Conservation (phyloP, 1,284 basidiomycete species). For the Sphagnurus paluster region DNA sequence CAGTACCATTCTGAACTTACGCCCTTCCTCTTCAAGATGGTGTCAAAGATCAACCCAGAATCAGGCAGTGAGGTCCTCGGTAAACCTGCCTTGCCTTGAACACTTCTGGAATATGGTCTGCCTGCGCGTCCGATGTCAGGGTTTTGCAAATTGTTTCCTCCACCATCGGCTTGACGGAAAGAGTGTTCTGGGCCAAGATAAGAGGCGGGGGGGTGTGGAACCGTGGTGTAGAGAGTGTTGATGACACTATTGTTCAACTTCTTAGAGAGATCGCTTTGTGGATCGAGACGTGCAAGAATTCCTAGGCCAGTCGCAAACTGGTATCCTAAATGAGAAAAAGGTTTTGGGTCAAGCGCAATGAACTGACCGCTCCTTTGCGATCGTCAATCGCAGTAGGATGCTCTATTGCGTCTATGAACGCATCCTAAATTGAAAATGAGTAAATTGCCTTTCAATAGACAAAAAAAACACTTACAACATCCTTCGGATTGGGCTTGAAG, state of each 20-base stretch:
- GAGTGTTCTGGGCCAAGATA: conserved; percentile 38
- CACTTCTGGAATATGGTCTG: conserved; percentile 47
- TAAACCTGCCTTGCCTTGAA: conserved; percentile 36
- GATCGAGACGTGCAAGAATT: conserved; percentile 31
- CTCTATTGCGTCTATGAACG: conserved; percentile 27
- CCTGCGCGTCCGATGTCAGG: conserved; percentile 46
- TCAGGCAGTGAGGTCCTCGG: conserved; percentile 42
- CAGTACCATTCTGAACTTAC: neutral
- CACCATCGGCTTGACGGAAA: conserved; percentile 42
- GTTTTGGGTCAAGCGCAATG: neutral
- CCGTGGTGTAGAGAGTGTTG: conserved; percentile 40
- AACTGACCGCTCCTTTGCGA: conserved; percentile 31
- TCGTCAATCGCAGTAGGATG: conserved; percentile 35
- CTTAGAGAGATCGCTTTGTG: conserved; percentile 23
- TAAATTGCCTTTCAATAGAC: too few species aligned
- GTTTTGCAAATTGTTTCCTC: conserved; percentile 39
- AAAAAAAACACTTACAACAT: conserved; percentile 13
- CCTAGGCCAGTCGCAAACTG: conserved; percentile 32
- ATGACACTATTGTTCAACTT: conserved; percentile 29
- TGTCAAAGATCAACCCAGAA: conserved; percentile 48
- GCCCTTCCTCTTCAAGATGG: conserved; percentile 40
- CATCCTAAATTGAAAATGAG: conserved; percentile 18
- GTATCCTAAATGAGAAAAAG: neutral
- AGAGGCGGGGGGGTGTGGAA: conserved; percentile 49
- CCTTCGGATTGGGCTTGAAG: conserved; percentile 10